Percentiles rank a stretch among this genome's conserved stretches.
phyloP scores from a whole-genome alignment of 2,329 filamentous ascomycete genomes.

The Lachnum nothofagi region DNA sequence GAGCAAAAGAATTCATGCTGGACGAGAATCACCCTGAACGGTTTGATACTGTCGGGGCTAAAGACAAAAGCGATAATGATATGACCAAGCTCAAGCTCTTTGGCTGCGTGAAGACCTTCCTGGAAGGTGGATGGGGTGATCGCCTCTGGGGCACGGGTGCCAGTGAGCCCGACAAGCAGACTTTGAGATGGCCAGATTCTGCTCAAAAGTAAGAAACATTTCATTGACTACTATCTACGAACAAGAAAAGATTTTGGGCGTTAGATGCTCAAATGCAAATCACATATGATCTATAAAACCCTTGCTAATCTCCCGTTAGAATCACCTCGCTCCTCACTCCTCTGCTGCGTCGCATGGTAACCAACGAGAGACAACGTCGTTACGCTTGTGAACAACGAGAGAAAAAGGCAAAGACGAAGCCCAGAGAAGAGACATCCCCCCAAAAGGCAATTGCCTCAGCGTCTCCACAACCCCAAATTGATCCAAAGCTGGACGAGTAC shows the following conservation, averaged over 20 bases:
- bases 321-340: constrained; percentile 28
- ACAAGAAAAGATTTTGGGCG: no score
- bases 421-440: constrained; percentile 1
- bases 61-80: constrained; percentile 23
- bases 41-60: constrained; percentile 25
- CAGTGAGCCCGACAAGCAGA: constrained; percentile 16
- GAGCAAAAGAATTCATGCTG: constrained; percentile 33
- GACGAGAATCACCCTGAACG: constrained; percentile 29
- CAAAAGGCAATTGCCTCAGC: background rate
- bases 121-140: constrained; percentile 31
- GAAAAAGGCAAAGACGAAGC: constrained; percentile 1
- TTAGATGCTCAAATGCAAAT: no score
- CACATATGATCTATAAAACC: no score
- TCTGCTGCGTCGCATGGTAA: constrained; percentile 32
- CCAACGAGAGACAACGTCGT: constrained; percentile 32
- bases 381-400: constrained; percentile 23
- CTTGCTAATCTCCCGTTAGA: constrained; percentile 20
- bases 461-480: constrained; percentile 2
- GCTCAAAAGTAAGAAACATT: constrained; percentile 29
- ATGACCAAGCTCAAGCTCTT: constrained; percentile 30
- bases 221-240: no score
- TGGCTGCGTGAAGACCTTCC: constrained; percentile 25
- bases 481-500: constrained; percentile 15
- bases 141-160: constrained; percentile 23
- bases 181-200: constrained; percentile 28